phyloP scores from a whole-genome alignment of 768 basidiomycete genomes.

The Termitomyces sp. region DNA sequence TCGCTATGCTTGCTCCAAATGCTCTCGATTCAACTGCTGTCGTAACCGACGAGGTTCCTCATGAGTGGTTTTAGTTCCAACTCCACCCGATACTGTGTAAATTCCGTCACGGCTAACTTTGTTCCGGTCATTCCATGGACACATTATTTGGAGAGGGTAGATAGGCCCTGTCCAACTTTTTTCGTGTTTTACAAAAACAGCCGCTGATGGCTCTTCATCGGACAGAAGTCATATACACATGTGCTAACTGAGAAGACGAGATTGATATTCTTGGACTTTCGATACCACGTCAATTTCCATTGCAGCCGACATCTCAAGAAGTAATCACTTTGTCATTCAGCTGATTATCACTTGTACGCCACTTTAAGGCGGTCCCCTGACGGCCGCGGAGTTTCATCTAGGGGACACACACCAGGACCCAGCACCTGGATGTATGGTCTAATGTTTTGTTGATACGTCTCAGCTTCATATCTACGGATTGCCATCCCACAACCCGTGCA shows the following conservation, averaged over 20 bases:
- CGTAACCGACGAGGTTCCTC: background rate
- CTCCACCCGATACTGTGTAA: background rate
- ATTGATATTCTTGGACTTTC: background rate
- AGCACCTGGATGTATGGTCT: background rate
- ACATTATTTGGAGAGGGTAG: background rate
- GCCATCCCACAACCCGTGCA: background rate
- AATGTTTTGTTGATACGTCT: background rate
- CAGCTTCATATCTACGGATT: background rate
- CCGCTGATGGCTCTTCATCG: background rate
- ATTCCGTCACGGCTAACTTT: background rate
- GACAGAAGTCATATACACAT: background rate
- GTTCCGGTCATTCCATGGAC: background rate
- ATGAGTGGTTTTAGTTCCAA: background rate
- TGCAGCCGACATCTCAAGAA: background rate
- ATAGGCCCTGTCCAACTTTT: background rate
- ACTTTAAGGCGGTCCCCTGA: background rate
- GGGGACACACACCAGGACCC: background rate
- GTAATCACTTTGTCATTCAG: background rate
- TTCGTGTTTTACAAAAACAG: background rate
- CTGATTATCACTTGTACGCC: background rate
- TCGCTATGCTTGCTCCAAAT: background rate
- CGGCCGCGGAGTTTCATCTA: background rate
- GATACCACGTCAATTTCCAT: background rate
- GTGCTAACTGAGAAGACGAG: conserved; percentile 1
- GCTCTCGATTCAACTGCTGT: background rate